Conservation (phyloP, 2,329 filamentous ascomycete genomes). For the Remersonia thermophila region DNA sequence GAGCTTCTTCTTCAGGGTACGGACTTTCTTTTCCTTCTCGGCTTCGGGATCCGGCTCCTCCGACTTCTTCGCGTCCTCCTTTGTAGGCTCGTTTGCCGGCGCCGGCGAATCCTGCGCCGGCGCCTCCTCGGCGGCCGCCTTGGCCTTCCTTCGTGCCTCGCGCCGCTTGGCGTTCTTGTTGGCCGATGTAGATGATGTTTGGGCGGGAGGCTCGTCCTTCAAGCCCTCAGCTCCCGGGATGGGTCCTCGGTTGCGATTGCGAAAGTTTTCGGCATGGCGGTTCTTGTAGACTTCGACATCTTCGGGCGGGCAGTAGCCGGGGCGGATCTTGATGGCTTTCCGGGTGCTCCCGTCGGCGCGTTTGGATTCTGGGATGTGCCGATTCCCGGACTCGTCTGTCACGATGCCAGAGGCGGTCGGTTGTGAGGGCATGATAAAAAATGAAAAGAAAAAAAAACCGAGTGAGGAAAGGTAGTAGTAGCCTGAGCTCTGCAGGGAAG, state of each 20-base stretch:
- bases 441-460: neutral
- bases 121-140: conserved; percentile 44
- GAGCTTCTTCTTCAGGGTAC: conserved; percentile 86
- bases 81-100: no score
- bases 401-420: conserved; percentile 61
- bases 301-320: conserved; percentile 87
- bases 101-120: conserved; percentile 29
- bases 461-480: no score
- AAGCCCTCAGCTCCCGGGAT: conserved; percentile 62
- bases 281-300: conserved; percentile 96
- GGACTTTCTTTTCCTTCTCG: conserved; percentile 84
- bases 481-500: no score
- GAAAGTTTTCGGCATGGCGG: conserved; percentile 73
- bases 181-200: conserved; percentile 37
- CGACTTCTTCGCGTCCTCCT: conserved; percentile 19
- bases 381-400: conserved; percentile 63
- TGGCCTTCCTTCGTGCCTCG: conserved; percentile 44
- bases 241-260: conserved; percentile 56
- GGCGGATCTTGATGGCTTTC: conserved; percentile 85
- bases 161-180: conserved; percentile 80
- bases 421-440: conserved; percentile 32
- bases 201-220: conserved; percentile 31
- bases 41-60: conserved; percentile 53
- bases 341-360: conserved; percentile 84
- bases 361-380: conserved; percentile 77